A percentile compares a stretch with the other conserved stretches of the same genome.
Evolutionary conservation across 2,329 filamentous ascomycete species (phyloP).

Genomic region (Blastomyces parvus): DNA sequence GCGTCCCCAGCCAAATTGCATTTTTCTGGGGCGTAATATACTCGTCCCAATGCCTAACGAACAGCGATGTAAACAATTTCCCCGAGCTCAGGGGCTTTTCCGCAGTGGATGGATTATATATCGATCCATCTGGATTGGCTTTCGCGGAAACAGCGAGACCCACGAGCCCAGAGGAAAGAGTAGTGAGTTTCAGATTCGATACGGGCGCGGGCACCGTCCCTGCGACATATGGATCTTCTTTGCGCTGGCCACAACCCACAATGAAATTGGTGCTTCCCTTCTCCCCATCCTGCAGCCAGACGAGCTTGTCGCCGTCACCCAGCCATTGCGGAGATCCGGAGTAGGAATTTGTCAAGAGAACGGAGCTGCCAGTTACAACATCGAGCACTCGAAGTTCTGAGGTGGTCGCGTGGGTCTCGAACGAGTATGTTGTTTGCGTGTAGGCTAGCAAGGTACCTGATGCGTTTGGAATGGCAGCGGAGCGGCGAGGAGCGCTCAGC

Average conservation of each 20-base stretch:
- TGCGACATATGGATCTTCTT: conserved; percentile 32
- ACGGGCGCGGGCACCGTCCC: conserved; percentile 39
- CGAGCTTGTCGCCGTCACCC: conserved; percentile 33
- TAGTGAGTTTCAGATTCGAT: conserved; percentile 38
- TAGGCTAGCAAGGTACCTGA: conserved; percentile 40
- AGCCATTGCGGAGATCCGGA: conserved; percentile 41
- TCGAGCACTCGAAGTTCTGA: conserved; percentile 40
- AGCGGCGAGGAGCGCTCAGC: conserved; percentile 39
- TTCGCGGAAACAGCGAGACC: conserved; percentile 41
- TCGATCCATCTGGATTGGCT: conserved; percentile 38
- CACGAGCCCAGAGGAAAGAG: conserved; percentile 34
- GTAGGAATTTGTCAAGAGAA: conserved; percentile 35
- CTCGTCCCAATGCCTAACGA: conserved; percentile 46
- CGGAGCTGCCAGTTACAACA: conserved; percentile 32
- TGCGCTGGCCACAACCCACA: conserved; percentile 34
- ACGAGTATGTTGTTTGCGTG: conserved; percentile 42
- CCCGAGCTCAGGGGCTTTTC: conserved; percentile 39
- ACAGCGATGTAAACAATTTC: conserved; percentile 42
- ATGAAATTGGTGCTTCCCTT: conserved; percentile 41
- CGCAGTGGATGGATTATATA: conserved; percentile 43
- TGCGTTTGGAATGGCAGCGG: conserved; percentile 37
- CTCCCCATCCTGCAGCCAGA: conserved; percentile 39
- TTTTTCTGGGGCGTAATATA: conserved; percentile 43
- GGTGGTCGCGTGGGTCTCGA: conserved; percentile 40
- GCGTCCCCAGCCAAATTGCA: conserved; percentile 41